Base-by-base conservation (phyloP, 495 filamentous ascomycete species). In the Patellaria atrata region DNA sequence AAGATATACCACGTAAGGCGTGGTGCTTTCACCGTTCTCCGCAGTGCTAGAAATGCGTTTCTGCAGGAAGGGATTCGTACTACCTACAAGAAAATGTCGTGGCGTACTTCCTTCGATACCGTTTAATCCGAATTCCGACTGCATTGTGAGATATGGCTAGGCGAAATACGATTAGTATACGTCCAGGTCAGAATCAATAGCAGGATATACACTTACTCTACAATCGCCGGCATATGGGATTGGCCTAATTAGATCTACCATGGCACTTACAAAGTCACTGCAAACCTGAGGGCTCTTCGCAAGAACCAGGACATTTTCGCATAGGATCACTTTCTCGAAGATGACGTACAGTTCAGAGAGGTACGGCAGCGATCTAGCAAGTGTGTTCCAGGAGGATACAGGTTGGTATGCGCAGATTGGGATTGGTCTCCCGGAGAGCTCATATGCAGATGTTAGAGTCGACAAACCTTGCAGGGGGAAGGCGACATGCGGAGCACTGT, bases 61-160 rank as follows among this genome's bases (percentile, higher is more conserved):
- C 3, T 50, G 47, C 2, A 57, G 40, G 36, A 57, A 54, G 11
- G 51, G 51, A 25, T 53, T 54, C 3, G 51, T 55, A 19, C 50
- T 53, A 17, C 46, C 49, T 28, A 51, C 38, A 11, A 54, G 32
- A 29, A 52, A 57, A n/a, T 36, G 44, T 17, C 45, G 26, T 9
- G 45, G 41, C 3, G 47, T 41, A 5, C 45, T 46, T 13, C 48
- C 44, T 20, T 52, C 46, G 22, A 50, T 30, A 24, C 44, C 42
- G 19, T 40, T 47, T 17, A 30, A 24, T 18, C 40, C 38, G 40
- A 54, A 54, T 3, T 56, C 53, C 5, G 49, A 50, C 35, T 57
- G 53, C 53, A 57, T 57, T 9, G 47, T 57, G 35, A 53, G 40
- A 29, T 55, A 57, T 14, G 53, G 53, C 32, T 40, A 39, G 16